phyloP scores from a whole-genome alignment of 768 basidiomycete genomes.

The Tricholoma hemisulphureum region DNA sequence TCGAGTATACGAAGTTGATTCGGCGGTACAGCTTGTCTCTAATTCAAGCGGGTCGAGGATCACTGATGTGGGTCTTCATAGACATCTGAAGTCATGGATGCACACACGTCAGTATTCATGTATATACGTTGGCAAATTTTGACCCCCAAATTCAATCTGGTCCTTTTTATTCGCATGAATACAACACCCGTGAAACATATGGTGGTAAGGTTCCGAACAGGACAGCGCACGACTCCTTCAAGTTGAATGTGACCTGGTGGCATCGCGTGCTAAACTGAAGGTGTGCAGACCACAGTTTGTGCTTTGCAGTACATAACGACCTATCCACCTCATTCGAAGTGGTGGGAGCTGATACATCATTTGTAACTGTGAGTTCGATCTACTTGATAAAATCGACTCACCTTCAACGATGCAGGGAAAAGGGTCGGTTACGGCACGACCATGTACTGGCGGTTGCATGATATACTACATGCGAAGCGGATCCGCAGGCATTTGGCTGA shows the following conservation, averaged over 20 bases:
- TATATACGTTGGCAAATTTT: slow-evolving; percentile 54
- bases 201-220: slow-evolving; percentile 57
- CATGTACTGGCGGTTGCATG: slow-evolving; percentile 62
- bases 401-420: slow-evolving; percentile 76
- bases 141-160: slow-evolving; percentile 56
- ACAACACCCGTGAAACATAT: slow-evolving; percentile 67
- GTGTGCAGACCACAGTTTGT: slow-evolving; percentile 30
- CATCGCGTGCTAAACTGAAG: slow-evolving; percentile 75
- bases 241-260: slow-evolving; percentile 87
- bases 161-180: slow-evolving; percentile 65
- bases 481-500: slow-evolving; percentile 59
- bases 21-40: slow-evolving; percentile 45
- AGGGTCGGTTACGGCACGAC: slow-evolving; percentile 48
- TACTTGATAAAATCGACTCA: slow-evolving; percentile 8
- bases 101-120: slow-evolving; percentile 66
- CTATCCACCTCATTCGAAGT: slow-evolving; percentile 32
- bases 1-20: slow-evolving; percentile 70
- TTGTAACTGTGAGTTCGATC: slow-evolving; percentile 50
- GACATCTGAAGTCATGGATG: slow-evolving; percentile 79
- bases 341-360: slow-evolving; percentile 54
- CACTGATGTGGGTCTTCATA: slow-evolving; percentile 21
- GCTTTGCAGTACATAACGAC: neutral
- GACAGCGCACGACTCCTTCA: slow-evolving; percentile 59
- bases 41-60: neutral
- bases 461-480: slow-evolving; percentile 80